Evolutionary conservation across 108 stramenopile genomes (phyloP).

Genomic region (Licmophora abbreviata): DNA sequence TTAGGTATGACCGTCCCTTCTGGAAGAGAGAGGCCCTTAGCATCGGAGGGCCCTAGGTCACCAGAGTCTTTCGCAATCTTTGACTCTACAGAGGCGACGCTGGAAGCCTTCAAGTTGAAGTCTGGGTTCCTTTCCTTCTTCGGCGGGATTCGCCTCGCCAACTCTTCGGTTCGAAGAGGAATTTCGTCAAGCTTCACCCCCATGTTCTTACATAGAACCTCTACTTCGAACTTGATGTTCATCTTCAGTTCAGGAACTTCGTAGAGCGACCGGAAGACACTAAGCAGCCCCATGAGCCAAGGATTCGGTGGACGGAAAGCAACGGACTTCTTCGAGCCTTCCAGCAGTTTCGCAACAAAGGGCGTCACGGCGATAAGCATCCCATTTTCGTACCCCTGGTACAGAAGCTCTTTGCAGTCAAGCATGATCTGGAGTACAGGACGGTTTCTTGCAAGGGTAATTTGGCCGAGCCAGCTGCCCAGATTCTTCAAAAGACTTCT

Average conservation of each 20-base stretch:
- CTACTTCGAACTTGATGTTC: slow-evolving; percentile 99
- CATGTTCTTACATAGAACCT: slow-evolving; percentile 97
- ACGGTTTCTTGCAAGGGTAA: slow-evolving; percentile 93
- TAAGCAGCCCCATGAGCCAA: slow-evolving; percentile 96
- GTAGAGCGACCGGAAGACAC: slow-evolving; percentile 90
- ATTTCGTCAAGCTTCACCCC: slow-evolving; percentile 90
- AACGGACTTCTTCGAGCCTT: slow-evolving; percentile 87
- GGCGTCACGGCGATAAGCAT: slow-evolving; percentile 96
- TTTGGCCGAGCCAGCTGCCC: slow-evolving; percentile 97
- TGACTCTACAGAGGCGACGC: slow-evolving; percentile 7
- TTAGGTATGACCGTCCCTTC: slow-evolving; percentile 95
- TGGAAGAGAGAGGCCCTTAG: slow-evolving; percentile 15
- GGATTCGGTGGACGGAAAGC: slow-evolving; percentile 98
- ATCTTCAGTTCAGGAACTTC: slow-evolving; percentile 96
- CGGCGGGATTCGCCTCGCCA: slow-evolving; percentile 74
- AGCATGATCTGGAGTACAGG: slow-evolving; percentile 95
- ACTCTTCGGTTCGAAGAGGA: slow-evolving; percentile 56
- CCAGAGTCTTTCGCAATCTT: slow-evolving; percentile 10
- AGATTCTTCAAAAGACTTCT: slow-evolving; percentile 96
- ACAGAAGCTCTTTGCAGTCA: slow-evolving; percentile 95
- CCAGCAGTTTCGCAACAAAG: slow-evolving; percentile 97
- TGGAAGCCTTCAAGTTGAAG: slow-evolving; percentile 83
- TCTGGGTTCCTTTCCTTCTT: slow-evolving; percentile 94
- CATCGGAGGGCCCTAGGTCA: slow-evolving; percentile 16
- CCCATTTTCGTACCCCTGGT: slow-evolving; percentile 97